Evolutionary conservation across 192 early-diverging fungal genomes (phyloP).

Genomic region (Geosiphon pyriformis): DNA sequence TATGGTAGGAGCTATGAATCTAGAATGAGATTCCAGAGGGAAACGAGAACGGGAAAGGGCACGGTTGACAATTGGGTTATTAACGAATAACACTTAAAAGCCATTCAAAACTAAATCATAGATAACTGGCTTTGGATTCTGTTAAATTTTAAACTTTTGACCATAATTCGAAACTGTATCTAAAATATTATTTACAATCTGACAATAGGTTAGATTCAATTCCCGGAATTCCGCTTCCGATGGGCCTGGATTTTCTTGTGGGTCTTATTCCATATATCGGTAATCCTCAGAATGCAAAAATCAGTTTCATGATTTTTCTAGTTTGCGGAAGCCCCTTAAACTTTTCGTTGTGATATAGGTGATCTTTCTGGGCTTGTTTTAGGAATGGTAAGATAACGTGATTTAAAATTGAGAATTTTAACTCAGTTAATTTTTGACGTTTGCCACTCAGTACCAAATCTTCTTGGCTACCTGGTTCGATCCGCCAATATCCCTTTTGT

Average conservation of each 20-base stretch:
- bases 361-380: background rate
- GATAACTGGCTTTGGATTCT: no score
- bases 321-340: background rate
- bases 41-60: no score
- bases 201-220: slow-evolving; percentile 11
- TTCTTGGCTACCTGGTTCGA: slow-evolving; percentile 4
- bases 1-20: no score
- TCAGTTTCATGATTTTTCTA: no score
- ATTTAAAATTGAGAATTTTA: background rate
- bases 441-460: slow-evolving; percentile 1
- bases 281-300: background rate
- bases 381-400: background rate
- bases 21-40: no score
- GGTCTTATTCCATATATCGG: slow-evolving; percentile 2
- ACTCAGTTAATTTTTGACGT: no score
- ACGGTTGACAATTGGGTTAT: no score
- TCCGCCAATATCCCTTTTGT: background rate
- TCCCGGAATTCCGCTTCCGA: background rate
- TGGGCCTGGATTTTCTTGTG: slow-evolving; percentile 7
- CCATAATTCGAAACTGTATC: no score
- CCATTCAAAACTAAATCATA: no score
- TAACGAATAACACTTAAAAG: no score
- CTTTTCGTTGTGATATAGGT: background rate
- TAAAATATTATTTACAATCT: no score
- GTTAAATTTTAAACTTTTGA: no score